Percentiles rank a stretch among this genome's conserved stretches.
Conservation (phyloP, 805 yeast genomes). For the Saccharomycopsis fodiens region DNA sequence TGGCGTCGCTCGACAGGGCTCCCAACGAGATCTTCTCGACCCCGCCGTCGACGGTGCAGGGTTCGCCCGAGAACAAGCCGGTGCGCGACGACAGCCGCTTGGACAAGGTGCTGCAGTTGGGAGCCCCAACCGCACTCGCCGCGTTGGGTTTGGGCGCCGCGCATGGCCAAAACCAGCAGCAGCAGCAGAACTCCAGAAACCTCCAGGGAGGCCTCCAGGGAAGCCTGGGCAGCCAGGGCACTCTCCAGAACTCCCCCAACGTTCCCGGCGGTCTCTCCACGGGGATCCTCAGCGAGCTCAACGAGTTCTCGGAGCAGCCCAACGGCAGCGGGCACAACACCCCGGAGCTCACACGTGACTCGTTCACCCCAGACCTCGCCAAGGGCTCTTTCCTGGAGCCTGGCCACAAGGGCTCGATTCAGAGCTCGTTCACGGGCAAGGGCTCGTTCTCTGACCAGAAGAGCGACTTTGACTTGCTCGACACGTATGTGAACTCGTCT, state of each 20-base stretch:
- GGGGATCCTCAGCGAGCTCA: no score
- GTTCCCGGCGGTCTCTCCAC: no score
- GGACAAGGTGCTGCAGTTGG: conserved; percentile 14
- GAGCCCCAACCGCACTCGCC: conserved; percentile 3
- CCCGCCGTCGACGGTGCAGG: conserved; percentile 14
- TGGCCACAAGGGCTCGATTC: no score
- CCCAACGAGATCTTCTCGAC: conserved; percentile 12
- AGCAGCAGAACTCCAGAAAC: no score
- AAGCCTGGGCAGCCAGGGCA: no score
- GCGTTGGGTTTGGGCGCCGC: no score
- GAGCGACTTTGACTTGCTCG: conserved; percentile 24
- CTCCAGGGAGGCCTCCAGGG: no score
- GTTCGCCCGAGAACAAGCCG: conserved; percentile 5
- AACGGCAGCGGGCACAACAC: no score
- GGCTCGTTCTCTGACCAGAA: conserved; percentile 21
- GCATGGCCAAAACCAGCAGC: no score
- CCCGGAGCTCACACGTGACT: conserved; percentile 30
- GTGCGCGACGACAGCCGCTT: background rate
- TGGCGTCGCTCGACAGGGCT: conserved; percentile 3
- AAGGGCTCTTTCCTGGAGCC: no score
- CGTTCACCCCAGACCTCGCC: conserved; percentile 21
- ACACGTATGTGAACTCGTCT: conserved; percentile 22
- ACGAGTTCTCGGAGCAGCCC: no score
- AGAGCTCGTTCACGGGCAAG: background rate
- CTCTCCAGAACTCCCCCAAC: no score